Evolutionary conservation across 164 flowering plant genomes (phyloP), one percentile per base, ranked within the genome.

Genomic region (Vitis cinerea): DNA sequence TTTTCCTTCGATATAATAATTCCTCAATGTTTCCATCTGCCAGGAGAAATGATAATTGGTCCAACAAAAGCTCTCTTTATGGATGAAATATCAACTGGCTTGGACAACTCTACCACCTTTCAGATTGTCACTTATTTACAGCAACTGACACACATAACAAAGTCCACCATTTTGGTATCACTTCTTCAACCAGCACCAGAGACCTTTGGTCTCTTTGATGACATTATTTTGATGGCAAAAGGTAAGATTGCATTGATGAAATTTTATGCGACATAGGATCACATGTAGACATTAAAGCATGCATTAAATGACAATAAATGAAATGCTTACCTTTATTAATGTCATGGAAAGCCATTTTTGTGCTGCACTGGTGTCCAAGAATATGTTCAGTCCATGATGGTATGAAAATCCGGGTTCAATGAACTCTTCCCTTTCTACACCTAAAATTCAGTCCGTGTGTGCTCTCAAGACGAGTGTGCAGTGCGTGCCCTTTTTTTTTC

Each of bases 171-270:
- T 27, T 50, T 87, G 57, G 50, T 87, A 59, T 78, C 91, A 16
- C 87, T 87, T 63, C 91, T 87, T 67, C 91, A 87, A 64, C 87
- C 88, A 3, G 86, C 87, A 61, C 86, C 91, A 15, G 89, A 87
- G 72, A 82, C 87, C 51, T 87, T 75, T 66, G 77, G 81, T 66
- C 87, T 87, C 14, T 85, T 87, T 74, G 89, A 87, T 68, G 91
- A 87, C 15, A 54, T 87, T n/a, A 80, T 87, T 37, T 65, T 87
- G 59, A 78, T 87, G 83, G 80, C 83, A 13, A 84, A 84, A 75
- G 91, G 87, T 15, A 79, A 68, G 68, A 73, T 83, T 11, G 73
- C 84, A 19, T 19, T 19, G 19, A 19, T 19, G 19, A 1, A 19
- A 19, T 19, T 19, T 19, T 19, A 19, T 1, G 1, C 19, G 19